Evolutionary conservation across 306 rosid genomes (phyloP).

Genomic region (Glycyrrhiza uralensis): DNA sequence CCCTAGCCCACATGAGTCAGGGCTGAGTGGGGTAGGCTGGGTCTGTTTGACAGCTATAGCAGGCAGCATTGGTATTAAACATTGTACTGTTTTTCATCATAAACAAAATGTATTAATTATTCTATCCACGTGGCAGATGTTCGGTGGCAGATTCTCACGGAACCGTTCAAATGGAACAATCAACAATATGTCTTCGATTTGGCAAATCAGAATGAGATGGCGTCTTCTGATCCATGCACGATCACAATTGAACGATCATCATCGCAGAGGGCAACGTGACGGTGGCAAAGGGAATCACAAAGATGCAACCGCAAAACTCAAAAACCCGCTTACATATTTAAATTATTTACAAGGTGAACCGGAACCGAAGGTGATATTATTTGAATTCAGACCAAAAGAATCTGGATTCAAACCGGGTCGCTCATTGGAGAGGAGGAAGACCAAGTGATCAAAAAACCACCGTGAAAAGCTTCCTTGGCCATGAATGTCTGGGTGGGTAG

Average conservation of each 20-base stretch:
- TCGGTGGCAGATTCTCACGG: neutral
- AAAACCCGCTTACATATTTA: neutral
- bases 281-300: neutral
- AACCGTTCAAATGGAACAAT: neutral
- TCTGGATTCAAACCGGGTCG: neutral
- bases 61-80: too few relatives aligned
- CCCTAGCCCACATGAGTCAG: too few relatives aligned
- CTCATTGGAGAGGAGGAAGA: neutral
- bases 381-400: neutral
- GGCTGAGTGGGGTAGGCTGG: too few relatives aligned
- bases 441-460: neutral
- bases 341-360: neutral
- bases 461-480: neutral
- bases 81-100: too few relatives aligned
- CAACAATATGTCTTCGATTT: neutral
- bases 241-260: neutral
- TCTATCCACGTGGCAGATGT: too few relatives aligned
- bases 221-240: neutral
- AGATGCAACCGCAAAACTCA: neutral
- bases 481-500: neutral
- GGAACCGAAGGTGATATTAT: neutral
- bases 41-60: too few relatives aligned
- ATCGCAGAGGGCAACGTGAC: too few relatives aligned
- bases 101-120: too few relatives aligned
- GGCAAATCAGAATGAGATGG: neutral